Percentiles rank a stretch among this genome's conserved stretches.
Conservation (phyloP, 495 filamentous ascomycete species). For the Aspergillus leporis region DNA sequence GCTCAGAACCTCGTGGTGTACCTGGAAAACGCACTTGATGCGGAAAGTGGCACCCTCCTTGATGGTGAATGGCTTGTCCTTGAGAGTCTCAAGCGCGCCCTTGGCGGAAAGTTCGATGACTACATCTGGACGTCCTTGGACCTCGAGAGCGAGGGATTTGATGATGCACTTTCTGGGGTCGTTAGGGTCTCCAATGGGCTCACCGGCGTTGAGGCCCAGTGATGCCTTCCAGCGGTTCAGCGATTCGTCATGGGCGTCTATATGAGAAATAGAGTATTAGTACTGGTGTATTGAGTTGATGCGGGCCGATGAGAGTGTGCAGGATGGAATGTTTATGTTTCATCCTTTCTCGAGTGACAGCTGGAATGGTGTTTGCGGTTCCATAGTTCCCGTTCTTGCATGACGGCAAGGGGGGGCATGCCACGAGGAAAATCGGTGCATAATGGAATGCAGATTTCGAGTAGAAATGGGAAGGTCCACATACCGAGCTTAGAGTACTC, state of each 20-base stretch:
- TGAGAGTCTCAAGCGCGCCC: constrained; percentile 68
- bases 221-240: constrained; percentile 97
- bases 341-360: background rate
- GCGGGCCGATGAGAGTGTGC: background rate
- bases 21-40: constrained; percentile 91
- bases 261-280: constrained; percentile 12
- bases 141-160: constrained; percentile 80
- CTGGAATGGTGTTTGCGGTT: background rate
- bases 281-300: constrained; percentile 2
- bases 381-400: constrained; percentile 4
- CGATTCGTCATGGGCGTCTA: constrained; percentile 78
- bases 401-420: constrained; percentile 1
- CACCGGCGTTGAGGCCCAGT: constrained; percentile 72
- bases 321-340: background rate
- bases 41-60: constrained; percentile 91
- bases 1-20: constrained; percentile 91
- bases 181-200: constrained; percentile 65
- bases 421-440: background rate
- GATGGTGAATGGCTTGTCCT: constrained; percentile 89
- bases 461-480: constrained; percentile 28
- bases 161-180: constrained; percentile 88
- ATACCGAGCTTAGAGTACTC: constrained; percentile 90
- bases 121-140: constrained; percentile 76
- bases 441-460: background rate
- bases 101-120: constrained; percentile 73